phyloP scores from a whole-genome alignment of 176 grass and related monocot species.

The Paspalum vaginatum region DNA sequence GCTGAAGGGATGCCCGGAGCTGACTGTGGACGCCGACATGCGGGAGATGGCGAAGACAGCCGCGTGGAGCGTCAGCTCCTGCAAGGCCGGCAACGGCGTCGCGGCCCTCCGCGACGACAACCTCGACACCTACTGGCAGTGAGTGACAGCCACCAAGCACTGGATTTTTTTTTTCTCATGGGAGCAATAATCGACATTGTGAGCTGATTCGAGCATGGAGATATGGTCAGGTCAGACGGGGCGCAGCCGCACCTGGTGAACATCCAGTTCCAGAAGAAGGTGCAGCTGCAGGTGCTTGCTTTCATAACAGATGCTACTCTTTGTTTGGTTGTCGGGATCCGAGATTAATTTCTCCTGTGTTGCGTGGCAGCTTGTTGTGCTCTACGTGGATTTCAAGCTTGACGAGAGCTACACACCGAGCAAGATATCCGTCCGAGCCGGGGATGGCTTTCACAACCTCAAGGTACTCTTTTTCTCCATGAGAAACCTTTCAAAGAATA shows the following conservation, averaged over 20 bases:
- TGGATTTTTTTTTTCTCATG: not conserved
- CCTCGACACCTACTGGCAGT: constrained; percentile 89
- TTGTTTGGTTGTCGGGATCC: not conserved
- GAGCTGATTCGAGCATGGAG: not conserved
- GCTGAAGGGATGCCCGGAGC: constrained; percentile 61
- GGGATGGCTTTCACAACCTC: constrained; percentile 96
- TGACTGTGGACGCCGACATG: constrained; percentile 64
- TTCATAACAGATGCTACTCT: not conserved
- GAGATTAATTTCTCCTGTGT: not conserved
- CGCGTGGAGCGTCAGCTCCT: constrained; percentile 91
- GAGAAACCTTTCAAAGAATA: not conserved
- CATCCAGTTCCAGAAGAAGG: constrained; percentile 96
- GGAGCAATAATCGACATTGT: not conserved
- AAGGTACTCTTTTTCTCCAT: constrained; percentile 54
- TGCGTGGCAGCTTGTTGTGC: constrained; percentile 61
- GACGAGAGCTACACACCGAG: constrained; percentile 98
- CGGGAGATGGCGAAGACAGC: constrained; percentile 88
- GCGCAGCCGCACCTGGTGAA: constrained; percentile 96
- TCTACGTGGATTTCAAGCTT: constrained; percentile 96
- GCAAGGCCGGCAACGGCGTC: constrained; percentile 87
- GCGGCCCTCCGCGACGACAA: constrained; percentile 76
- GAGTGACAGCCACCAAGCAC: not conserved
- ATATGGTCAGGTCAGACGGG: constrained; percentile 75
- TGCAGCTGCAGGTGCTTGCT: constrained; percentile 75
- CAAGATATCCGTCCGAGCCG: constrained; percentile 90